These are phyloP conservation scores for Huntiella decipiens DNA, from an alignment of 2,329 filamentous ascomycete species.

Conservation along the genomic window DNA sequence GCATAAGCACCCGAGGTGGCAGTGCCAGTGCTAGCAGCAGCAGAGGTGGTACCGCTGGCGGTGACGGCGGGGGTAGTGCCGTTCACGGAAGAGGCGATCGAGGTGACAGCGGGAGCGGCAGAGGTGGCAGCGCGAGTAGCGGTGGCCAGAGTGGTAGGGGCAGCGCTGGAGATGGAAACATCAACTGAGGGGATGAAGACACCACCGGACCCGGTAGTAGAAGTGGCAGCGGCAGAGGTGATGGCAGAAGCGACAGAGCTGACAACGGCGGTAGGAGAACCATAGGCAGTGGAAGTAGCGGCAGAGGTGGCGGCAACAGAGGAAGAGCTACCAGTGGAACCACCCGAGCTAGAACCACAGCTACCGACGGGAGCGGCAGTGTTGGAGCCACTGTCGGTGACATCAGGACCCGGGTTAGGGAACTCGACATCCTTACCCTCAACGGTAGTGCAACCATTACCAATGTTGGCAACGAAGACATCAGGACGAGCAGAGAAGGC, in stretches of 20 bases:
- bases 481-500: conserved; percentile 38
- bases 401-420: conserved; percentile 43
- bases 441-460: conserved; percentile 36
- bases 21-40: conserved; percentile 12
- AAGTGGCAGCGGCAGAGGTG: conserved; percentile 15
- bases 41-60: conserved; percentile 15
- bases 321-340: conserved; percentile 11
- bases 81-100: conserved; percentile 15
- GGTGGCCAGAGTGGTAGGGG: conserved; percentile 15
- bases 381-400: conserved; percentile 21
- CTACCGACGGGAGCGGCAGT: conserved; percentile 21
- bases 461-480: conserved; percentile 54
- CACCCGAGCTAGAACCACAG: conserved; percentile 18
- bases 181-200: conserved; percentile 21
- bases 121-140: conserved; percentile 10
- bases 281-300: conserved; percentile 14
- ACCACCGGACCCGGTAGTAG: conserved; percentile 19
- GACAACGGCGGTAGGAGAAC: conserved; percentile 12
- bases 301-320: background rate
- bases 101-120: conserved; percentile 20
- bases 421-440: conserved; percentile 42
- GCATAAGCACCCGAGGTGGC: conserved; percentile 16
- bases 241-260: conserved; percentile 13
- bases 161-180: conserved; percentile 4
- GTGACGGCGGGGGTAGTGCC: conserved; percentile 12